phyloP scores from a whole-genome alignment of 1,139 yeast genomes.

The Waltiozyma solani region DNA sequence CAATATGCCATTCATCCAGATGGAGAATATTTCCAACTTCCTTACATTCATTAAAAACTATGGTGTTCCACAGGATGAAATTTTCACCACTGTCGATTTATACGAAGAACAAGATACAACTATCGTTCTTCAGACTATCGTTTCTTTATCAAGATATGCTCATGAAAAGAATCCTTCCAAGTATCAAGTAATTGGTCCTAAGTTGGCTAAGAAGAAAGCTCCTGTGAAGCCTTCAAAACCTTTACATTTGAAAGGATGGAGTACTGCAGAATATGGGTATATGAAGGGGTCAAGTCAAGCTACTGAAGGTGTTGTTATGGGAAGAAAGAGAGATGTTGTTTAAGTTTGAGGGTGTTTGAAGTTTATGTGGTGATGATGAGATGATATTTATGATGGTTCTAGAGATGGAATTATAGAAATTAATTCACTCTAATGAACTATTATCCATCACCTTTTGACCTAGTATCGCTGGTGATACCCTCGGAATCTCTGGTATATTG shows the following conservation, averaged over 20 bases:
- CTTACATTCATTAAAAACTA: slow-evolving; percentile 45
- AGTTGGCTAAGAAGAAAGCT: slow-evolving; percentile 25
- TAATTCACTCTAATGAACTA: too few species aligned
- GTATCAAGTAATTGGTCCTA: slow-evolving; percentile 43
- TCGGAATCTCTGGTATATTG: too few species aligned
- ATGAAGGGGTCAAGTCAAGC: slow-evolving; percentile 45
- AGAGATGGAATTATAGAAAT: too few species aligned
- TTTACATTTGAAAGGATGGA: slow-evolving; percentile 33
- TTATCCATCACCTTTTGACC: too few species aligned
- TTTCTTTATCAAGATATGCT: slow-evolving; percentile 61
- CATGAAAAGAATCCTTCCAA: slow-evolving; percentile 32
- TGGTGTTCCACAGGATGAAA: slow-evolving; percentile 77
- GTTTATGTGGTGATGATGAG: too few species aligned
- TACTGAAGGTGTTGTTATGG: slow-evolving; percentile 41
- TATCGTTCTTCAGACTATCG: slow-evolving; percentile 63
- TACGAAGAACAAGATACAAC: slow-evolving; percentile 70
- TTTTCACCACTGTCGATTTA: slow-evolving; percentile 75
- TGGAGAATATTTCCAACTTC: slow-evolving; percentile 80
- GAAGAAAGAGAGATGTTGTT: slow-evolving; percentile 27
- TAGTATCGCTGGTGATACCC: too few species aligned
- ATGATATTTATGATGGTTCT: too few species aligned
- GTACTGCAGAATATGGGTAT: slow-evolving; percentile 47
- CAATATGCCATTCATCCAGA: slow-evolving; percentile 74
- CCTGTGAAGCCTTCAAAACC: slow-evolving; percentile 32
- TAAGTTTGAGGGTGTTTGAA: too few species aligned